Evolutionary conservation across 805 yeast species (phyloP).

Genomic region (Sugiyamaella marilandica): DNA sequence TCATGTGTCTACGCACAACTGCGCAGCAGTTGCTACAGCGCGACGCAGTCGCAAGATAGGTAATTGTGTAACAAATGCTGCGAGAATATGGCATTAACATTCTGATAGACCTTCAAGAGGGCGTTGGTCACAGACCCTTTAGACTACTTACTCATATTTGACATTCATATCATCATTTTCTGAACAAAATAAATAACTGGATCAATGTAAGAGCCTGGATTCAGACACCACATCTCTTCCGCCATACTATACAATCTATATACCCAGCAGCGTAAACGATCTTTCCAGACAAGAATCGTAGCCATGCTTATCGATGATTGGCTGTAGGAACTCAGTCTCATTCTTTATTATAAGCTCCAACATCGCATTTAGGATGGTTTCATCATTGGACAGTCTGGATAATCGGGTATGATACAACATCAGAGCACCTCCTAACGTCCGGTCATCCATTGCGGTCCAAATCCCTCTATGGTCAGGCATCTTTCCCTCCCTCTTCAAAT

Average conservation of each 20-base stretch:
- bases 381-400: neutral
- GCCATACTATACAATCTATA: neutral
- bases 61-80: too few relatives aligned
- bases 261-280: neutral
- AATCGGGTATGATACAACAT: neutral
- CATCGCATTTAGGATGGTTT: neutral
- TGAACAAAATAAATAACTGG: too few relatives aligned
- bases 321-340: neutral
- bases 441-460: constrained; percentile 12
- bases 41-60: too few relatives aligned
- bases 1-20: too few relatives aligned
- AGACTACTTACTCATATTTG: too few relatives aligned
- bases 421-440: neutral
- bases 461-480: constrained; percentile 7
- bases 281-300: neutral
- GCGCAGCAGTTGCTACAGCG: too few relatives aligned
- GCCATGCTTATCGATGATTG: constrained; percentile 2
- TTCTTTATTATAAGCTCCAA: neutral
- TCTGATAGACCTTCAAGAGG: too few relatives aligned
- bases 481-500: neutral
- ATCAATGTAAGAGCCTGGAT: too few relatives aligned
- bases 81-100: too few relatives aligned
- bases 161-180: too few relatives aligned
- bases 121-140: too few relatives aligned
- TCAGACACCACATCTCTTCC: too few relatives aligned